Evolutionary conservation across 305 asterid genomes (phyloP), one percentile per base, ranked within the genome.

Genomic region (Solanum hybrid): DNA sequence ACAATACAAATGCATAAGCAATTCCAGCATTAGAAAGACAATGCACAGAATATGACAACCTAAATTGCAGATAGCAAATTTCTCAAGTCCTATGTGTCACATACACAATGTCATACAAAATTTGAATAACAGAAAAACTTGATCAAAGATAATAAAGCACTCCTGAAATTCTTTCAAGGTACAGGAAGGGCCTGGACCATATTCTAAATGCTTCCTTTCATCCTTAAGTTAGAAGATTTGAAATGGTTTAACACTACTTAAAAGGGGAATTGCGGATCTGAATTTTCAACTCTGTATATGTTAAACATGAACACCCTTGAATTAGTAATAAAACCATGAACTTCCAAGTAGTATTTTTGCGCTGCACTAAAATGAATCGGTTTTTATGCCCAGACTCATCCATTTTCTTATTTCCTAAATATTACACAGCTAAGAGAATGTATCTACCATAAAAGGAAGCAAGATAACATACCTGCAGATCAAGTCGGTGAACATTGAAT

Each of bases 401-500:
- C 38, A 31, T 51, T 45, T 45, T 51, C 40, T 84, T 84, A 19
- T 84, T 84, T 84, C 76, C 7, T 56, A 56, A 10, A 19, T 29
- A 56, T 31, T 51, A 51, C 73, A 45, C 36, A 56, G 64, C 42
- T 19, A 10, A 7, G 87, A 56, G 87, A 31, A 31, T 31, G 76
- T 56, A 32, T 85, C 45, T 36, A 3, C 87, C 75, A 51, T 34
- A 85, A 19, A 45, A 88, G 40, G 40, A 82, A 87, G 4, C 42
- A 64, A 51, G 31, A 51, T 29, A 34, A 85, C 15, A 79, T 93
- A 96, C 99, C 98, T 96, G 96, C 29, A 96, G 89, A 91, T 98
- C 98, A 69, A 98, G 98, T 72, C 95, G 92, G 90, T 95, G 98
- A 42, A 96, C 97, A 89, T 96, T 94, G 90, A 98, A 98, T 81